Conservation (phyloP, 805 yeast species). For the Wickerhamomyces chaumierensis region DNA sequence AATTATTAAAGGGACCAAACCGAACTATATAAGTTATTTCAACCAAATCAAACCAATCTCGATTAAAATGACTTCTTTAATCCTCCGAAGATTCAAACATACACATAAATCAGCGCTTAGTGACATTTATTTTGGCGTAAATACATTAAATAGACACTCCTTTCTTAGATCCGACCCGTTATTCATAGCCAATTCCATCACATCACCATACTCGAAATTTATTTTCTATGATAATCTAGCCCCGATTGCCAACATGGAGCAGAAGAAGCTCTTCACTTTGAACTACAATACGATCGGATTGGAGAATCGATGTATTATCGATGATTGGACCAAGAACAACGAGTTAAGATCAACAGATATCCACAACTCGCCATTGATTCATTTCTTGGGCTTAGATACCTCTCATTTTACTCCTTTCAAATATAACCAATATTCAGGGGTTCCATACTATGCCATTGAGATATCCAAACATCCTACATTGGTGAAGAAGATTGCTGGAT, state of each 20-base stretch:
- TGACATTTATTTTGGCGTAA: constrained; percentile 34
- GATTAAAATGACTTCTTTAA: too few relatives aligned
- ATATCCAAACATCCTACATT: constrained; percentile 23
- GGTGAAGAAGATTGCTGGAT: constrained; percentile 1
- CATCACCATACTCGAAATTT: constrained; percentile 33
- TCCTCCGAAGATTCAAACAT: not conserved
- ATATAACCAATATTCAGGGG: constrained; percentile 43
- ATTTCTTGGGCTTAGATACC: constrained; percentile 33
- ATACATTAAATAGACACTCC: constrained; percentile 43
- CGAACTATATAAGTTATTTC: too few relatives aligned
- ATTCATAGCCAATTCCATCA: constrained; percentile 32
- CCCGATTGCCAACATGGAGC: constrained; percentile 15
- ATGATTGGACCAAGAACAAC: constrained; percentile 15
- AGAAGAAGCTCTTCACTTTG: constrained; percentile 4
- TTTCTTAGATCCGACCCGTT: constrained; percentile 40
- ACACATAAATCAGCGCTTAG: not conserved
- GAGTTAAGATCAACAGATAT: constrained; percentile 2
- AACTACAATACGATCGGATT: constrained; percentile 10
- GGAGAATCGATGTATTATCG: constrained; percentile 8
- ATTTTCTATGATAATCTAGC: constrained; percentile 23
- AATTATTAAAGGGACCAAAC: too few relatives aligned
- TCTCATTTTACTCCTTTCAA: constrained; percentile 26
- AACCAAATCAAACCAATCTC: too few relatives aligned
- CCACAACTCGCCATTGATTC: constrained; percentile 11
- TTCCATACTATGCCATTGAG: constrained; percentile 57